A percentile compares a stretch with the other conserved stretches of the same genome.
Conservation (phyloP, 2,329 filamentous ascomycete genomes). For the Diplodia mutila region DNA sequence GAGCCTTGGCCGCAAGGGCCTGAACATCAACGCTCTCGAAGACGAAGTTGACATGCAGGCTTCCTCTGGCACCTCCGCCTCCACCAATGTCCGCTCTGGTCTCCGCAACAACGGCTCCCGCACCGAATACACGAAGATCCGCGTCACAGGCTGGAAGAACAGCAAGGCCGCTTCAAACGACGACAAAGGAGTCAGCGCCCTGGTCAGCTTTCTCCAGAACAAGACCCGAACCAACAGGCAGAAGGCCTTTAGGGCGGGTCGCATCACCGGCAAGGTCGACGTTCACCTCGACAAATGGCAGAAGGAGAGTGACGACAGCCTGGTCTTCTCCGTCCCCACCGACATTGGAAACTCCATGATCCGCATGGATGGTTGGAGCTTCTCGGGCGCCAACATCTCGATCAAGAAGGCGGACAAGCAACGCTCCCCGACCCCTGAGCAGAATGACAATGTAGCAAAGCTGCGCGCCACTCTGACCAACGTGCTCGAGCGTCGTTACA, state of each 20-base stretch:
- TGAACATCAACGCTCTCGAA: conserved; percentile 27
- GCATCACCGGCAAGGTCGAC: conserved; percentile 40
- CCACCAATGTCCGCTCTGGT: conserved; percentile 15
- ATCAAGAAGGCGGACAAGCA: conserved; percentile 35
- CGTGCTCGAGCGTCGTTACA: conserved; percentile 77
- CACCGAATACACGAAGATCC: background rate
- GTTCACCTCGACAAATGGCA: conserved; percentile 32
- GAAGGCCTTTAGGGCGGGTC: conserved; percentile 26
- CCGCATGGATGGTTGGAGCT: conserved; percentile 47
- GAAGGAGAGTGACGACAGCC: conserved; percentile 38
- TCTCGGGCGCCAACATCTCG: conserved; percentile 44
- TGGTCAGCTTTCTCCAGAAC: conserved; percentile 48
- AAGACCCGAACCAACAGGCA: conserved; percentile 39
- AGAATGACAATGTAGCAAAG: background rate
- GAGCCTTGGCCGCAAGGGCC: background rate
- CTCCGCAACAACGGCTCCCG: conserved; percentile 10
- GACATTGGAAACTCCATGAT: conserved; percentile 41
- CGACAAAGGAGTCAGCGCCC: conserved; percentile 41
- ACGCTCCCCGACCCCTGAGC: background rate
- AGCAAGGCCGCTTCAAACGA: conserved; percentile 40
- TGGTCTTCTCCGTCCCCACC: conserved; percentile 43
- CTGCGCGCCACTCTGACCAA: conserved; percentile 59
- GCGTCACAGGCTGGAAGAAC: conserved; percentile 46
- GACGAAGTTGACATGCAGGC: conserved; percentile 35
- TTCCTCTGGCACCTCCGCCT: conserved; percentile 27